Conservation (phyloP, 73 alveolate genomes). For the Stentor coeruleus region DNA sequence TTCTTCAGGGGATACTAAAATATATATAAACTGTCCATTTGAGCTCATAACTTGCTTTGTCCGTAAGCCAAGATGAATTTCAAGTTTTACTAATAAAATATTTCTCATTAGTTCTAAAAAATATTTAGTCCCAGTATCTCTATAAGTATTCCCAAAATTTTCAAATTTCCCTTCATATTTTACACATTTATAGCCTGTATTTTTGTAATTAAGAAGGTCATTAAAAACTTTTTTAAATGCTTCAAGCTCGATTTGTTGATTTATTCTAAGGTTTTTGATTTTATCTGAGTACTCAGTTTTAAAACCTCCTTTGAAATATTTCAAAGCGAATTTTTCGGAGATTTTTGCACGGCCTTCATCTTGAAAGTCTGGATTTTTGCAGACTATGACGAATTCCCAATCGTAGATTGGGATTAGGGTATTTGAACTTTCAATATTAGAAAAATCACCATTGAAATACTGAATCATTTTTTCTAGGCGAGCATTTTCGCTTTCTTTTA, state of each 20-base stretch:
- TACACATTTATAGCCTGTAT: too few species aligned
- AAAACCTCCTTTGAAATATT: not conserved
- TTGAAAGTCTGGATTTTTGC: not conserved
- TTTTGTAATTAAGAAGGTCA: too few species aligned
- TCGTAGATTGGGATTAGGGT: not conserved
- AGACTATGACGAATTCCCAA: not conserved
- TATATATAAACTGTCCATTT: slow-evolving; percentile 28
- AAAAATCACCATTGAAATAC: not conserved
- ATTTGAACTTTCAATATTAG: not conserved
- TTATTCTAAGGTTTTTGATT: not conserved
- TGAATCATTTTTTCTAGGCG: not conserved
- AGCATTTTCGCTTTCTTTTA: not conserved
- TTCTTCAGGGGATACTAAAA: slow-evolving; percentile 29
- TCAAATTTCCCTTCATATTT: too few species aligned
- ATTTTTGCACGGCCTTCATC: not conserved
- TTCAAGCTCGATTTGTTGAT: not conserved
- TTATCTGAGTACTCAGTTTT: not conserved
- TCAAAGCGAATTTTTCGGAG: not conserved
- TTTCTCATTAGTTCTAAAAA: slow-evolving; percentile 16
- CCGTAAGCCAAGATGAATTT: slow-evolving; percentile 13
- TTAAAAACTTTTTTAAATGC: slow-evolving; percentile 21
- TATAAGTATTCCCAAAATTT: too few species aligned
- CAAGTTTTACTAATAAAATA: slow-evolving; percentile 14
- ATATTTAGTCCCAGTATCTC: slow-evolving; percentile 25
- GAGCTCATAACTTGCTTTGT: slow-evolving; percentile 19